phyloP scores from a whole-genome alignment of 805 yeast species.

The Saccharomycopsis babjevae region DNA sequence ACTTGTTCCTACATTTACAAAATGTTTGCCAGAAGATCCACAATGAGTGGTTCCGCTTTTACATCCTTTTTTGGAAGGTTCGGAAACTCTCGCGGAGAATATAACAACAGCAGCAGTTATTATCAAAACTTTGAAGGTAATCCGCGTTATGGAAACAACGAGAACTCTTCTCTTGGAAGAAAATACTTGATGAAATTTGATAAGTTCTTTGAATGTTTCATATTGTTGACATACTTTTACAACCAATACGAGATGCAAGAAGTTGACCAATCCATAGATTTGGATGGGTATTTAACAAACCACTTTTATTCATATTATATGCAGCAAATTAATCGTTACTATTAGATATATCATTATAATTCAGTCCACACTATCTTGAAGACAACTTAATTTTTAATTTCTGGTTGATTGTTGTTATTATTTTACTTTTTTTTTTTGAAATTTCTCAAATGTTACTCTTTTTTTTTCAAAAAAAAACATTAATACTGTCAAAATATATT shows the following conservation, averaged over 20 bases:
- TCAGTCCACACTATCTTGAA: too few species aligned
- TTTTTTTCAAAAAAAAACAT: neutral
- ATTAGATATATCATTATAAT: neutral
- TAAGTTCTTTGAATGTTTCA: conserved; percentile 68
- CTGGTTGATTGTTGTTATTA: neutral
- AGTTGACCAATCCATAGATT: conserved; percentile 1
- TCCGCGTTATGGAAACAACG: neutral
- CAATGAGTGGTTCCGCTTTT: neutral
- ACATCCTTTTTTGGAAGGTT: neutral
- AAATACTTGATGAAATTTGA: conserved; percentile 52
- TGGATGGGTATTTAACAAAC: neutral
- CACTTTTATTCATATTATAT: neutral
- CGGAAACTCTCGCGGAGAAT: neutral
- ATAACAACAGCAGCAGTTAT: neutral
- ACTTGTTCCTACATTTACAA: conserved; percentile 49
- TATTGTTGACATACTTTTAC: conserved; percentile 36
- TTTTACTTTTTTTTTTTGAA: neutral
- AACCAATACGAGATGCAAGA: conserved; percentile 7
- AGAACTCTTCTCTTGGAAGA: conserved; percentile 5
- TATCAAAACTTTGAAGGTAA: neutral
- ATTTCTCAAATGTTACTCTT: neutral
- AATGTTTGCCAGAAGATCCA: conserved; percentile 34
- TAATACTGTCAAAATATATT: neutral
- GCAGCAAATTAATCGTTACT: neutral
- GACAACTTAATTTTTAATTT: neutral